A percentile compares a stretch with the other conserved stretches of the same genome.
These are phyloP conservation scores for Citrullus amarus DNA, from an alignment of 306 rosid species.

Conservation along the genomic window DNA sequence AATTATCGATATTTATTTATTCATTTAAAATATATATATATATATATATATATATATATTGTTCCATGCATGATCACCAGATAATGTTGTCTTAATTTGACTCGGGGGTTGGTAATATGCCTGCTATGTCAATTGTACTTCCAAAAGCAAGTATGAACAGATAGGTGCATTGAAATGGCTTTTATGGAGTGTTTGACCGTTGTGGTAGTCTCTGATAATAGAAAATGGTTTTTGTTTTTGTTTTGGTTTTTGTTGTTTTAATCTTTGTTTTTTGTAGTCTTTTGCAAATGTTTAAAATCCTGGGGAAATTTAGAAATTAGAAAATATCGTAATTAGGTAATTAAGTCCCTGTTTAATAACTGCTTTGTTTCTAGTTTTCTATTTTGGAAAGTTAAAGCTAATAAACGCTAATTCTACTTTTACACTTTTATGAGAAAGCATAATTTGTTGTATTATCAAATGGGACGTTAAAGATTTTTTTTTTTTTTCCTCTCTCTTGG, in stretches of 20 bases:
- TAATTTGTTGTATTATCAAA: no score
- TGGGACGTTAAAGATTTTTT: no score
- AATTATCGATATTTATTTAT: not conserved
- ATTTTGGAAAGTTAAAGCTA: no score
- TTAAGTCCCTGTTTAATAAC: no score
- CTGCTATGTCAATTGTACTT: not conserved
- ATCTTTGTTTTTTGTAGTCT: not conserved
- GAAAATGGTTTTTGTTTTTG: not conserved
- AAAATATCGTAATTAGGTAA: no score
- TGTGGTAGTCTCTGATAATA: not conserved
- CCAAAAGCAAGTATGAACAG: not conserved
- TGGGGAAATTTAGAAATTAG: no score
- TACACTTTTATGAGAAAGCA: no score
- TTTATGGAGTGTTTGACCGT: not conserved
- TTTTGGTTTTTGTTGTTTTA: not conserved
- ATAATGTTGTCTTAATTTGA: not conserved
- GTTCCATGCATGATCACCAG: not conserved
- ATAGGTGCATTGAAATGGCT: not conserved
- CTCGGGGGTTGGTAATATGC: not conserved
- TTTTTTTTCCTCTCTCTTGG: not conserved
- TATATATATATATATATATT: not conserved
- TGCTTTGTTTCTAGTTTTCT: no score
- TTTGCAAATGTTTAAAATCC: not conserved
- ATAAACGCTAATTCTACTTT: no score
- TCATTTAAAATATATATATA: not conserved